Evolutionary conservation across 768 basidiomycete species (phyloP).

Genomic region (Omphalotus guepiniiformis): DNA sequence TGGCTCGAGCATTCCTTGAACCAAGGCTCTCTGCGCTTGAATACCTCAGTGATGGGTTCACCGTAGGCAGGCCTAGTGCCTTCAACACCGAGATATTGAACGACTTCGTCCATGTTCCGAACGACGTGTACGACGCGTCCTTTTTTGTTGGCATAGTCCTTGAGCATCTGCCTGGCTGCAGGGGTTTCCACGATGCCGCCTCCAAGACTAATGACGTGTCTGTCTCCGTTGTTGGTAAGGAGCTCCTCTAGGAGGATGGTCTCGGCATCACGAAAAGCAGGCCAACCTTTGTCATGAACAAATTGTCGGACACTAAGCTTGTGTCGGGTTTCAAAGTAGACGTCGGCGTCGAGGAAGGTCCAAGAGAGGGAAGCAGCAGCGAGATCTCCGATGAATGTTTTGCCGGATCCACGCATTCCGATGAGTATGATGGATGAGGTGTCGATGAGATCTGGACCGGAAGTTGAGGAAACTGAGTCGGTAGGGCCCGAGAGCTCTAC

Average conservation of each 20-base stretch:
- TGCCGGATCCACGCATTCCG: constrained; percentile 97
- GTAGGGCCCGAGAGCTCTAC: constrained; percentile 57
- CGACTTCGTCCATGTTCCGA: constrained; percentile 76
- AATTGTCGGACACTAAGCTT: constrained; percentile 64
- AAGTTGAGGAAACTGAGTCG: constrained; percentile 39
- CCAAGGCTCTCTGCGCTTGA: constrained; percentile 79
- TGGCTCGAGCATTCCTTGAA: constrained; percentile 77
- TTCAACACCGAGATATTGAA: constrained; percentile 61
- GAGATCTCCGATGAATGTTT: constrained; percentile 80
- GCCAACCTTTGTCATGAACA: constrained; percentile 84
- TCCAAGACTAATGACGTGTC: constrained; percentile 84
- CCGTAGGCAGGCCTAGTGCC: constrained; percentile 81
- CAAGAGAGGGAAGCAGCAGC: constrained; percentile 72
- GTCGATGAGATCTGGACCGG: constrained; percentile 25
- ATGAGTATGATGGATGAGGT: constrained; percentile 64
- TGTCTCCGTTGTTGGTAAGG: constrained; percentile 48
- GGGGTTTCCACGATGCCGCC: constrained; percentile 92
- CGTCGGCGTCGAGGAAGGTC: constrained; percentile 79
- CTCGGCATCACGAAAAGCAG: constrained; percentile 84
- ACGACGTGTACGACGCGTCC: constrained; percentile 85
- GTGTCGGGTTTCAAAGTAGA: constrained; percentile 63
- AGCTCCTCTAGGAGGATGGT: constrained; percentile 63
- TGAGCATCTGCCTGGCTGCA: constrained; percentile 66
- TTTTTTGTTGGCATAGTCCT: constrained; percentile 51
- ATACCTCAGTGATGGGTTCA: constrained; percentile 84